phyloP scores from a whole-genome alignment of 371 early-diverging fungal genomes.

The Actinomortierella wolfii region DNA sequence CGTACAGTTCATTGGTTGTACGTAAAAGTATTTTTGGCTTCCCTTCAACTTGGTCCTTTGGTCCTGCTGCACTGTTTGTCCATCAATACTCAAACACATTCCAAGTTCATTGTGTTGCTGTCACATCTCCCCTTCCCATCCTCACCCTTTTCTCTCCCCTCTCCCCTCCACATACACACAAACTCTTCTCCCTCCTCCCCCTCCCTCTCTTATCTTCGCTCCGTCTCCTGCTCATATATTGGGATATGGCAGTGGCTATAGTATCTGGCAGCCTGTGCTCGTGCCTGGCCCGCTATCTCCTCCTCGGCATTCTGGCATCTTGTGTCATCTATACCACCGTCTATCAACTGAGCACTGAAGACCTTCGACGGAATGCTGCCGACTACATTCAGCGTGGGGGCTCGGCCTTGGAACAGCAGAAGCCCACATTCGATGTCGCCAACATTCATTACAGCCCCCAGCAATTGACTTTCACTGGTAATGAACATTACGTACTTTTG shows the following conservation, averaged over 20 bases:
- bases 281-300: conserved; percentile 37
- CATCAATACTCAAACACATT: conserved; percentile 3
- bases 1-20: not conserved
- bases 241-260: conserved; percentile 27
- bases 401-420: conserved; percentile 17
- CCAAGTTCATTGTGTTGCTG: not conserved
- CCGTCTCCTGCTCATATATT: not conserved
- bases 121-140: not conserved
- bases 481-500: no score
- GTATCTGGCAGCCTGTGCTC: conserved; percentile 34
- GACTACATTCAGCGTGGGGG: conserved; percentile 38
- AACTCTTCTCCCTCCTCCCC: not conserved
- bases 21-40: no score
- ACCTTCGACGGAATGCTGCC: conserved; percentile 47
- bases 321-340: conserved; percentile 31
- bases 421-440: conserved; percentile 32
- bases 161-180: not conserved
- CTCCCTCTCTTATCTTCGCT: no score
- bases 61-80: not conserved
- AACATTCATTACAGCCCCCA: conserved; percentile 33
- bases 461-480: no score
- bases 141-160: not conserved
- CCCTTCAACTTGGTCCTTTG: not conserved
- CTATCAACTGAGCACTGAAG: conserved; percentile 25
- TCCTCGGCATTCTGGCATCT: conserved; percentile 31